Conservation (phyloP, 768 basidiomycete species). For the Russula abietina region DNA sequence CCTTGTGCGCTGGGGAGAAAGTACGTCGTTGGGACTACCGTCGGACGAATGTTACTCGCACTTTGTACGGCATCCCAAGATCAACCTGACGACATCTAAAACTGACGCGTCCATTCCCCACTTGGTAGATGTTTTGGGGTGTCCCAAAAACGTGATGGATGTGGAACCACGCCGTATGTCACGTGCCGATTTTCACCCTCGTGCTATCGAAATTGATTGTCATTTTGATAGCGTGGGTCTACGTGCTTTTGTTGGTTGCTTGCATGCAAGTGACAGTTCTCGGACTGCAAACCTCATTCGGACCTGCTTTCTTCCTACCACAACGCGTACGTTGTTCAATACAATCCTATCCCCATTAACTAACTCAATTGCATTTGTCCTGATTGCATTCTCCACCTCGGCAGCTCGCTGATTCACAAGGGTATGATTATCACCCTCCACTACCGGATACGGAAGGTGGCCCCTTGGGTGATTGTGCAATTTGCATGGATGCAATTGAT, state of each 20-base stretch:
- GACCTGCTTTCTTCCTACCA: conserved; percentile 74
- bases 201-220: neutral
- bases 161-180: conserved; percentile 59
- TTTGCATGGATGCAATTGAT: conserved; percentile 84
- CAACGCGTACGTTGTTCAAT: conserved; percentile 6
- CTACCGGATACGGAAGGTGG: conserved; percentile 71
- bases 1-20: conserved; percentile 59
- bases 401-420: conserved; percentile 54
- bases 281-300: conserved; percentile 66
- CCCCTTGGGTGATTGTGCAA: conserved; percentile 80
- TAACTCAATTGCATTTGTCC: neutral
- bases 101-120: neutral
- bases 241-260: conserved; percentile 52
- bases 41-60: conserved; percentile 62
- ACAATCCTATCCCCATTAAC: neutral
- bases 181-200: neutral
- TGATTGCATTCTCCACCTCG: neutral
- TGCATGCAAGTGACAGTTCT: conserved; percentile 56
- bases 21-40: conserved; percentile 73
- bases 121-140: conserved; percentile 68
- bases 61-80: conserved; percentile 52
- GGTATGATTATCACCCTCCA: conserved; percentile 82
- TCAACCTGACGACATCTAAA: conserved; percentile 5
- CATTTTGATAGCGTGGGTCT: conserved; percentile 52
- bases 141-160: conserved; percentile 83